Conservation (phyloP, 371 early-diverging fungal species). For the Saksenaea oblongispora region DNA sequence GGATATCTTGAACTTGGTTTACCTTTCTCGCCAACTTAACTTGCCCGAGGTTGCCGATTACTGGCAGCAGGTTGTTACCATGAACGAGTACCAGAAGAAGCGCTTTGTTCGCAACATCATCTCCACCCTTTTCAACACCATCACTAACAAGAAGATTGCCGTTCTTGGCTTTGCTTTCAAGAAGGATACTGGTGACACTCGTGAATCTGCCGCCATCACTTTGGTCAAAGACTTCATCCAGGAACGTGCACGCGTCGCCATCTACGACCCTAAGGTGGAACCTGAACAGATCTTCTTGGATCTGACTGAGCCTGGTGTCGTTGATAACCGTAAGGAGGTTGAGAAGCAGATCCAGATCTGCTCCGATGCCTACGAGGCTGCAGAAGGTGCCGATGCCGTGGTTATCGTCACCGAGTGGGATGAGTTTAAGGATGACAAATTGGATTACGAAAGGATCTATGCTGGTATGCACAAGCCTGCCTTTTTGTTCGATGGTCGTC, state of each 20-base stretch:
- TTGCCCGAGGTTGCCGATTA: constrained; percentile 92
- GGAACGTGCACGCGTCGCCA: constrained; percentile 77
- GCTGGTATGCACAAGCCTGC: constrained; percentile 86
- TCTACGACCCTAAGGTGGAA: constrained; percentile 94
- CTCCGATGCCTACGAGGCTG: constrained; percentile 67
- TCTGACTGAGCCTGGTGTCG: constrained; percentile 72
- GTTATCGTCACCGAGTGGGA: constrained; percentile 93
- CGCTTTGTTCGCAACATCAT: constrained; percentile 81
- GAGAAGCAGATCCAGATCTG: constrained; percentile 69
- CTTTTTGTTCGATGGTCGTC: constrained; percentile 92
- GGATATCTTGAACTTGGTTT: constrained; percentile 92
- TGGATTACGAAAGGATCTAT: constrained; percentile 77
- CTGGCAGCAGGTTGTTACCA: constrained; percentile 89
- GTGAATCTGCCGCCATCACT: constrained; percentile 91
- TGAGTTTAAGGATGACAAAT: constrained; percentile 75
- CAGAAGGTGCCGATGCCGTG: constrained; percentile 78
- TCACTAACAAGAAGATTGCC: constrained; percentile 83
- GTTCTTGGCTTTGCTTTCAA: constrained; percentile 95
- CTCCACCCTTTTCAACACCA: constrained; percentile 78
- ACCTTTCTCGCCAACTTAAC: constrained; percentile 80
- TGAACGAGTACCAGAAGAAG: constrained; percentile 94
- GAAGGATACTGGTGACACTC: constrained; percentile 94
- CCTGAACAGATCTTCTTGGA: constrained; percentile 81
- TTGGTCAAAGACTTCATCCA: constrained; percentile 80
- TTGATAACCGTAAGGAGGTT: constrained; percentile 60